A percentile compares a stretch with the other conserved stretches of the same genome.
Conservation (phyloP, 108 stramenopile genomes). For the Epipyxis sp. region DNA sequence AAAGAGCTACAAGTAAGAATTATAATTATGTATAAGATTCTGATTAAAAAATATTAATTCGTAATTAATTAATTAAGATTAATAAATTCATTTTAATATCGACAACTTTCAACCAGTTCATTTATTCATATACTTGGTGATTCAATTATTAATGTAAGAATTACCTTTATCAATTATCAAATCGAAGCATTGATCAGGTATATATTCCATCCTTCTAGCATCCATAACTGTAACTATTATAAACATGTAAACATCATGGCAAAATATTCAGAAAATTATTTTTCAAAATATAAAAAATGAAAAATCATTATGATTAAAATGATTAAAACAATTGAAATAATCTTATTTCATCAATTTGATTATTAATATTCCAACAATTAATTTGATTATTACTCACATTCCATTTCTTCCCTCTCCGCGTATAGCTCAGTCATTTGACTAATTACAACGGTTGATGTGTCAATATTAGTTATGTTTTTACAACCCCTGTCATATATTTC, state of each 20-base stretch:
- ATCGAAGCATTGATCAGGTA: slow-evolving; percentile 33
- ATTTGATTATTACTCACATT: slow-evolving; percentile 16
- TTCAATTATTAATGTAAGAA: too few species aligned
- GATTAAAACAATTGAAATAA: too few species aligned
- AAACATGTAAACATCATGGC: not conserved
- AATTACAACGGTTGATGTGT: slow-evolving; percentile 23
- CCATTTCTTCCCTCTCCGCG: slow-evolving; percentile 24
- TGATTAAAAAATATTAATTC: not conserved
- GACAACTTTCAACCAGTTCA: too few species aligned
- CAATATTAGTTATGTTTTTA: slow-evolving; percentile 17
- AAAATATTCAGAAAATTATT: not conserved
- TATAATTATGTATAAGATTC: not conserved
- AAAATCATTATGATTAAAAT: too few species aligned
- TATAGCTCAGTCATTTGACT: slow-evolving; percentile 10
- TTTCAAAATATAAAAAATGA: too few species aligned
- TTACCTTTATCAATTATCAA: slow-evolving; percentile 29
- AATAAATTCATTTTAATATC: too few species aligned
- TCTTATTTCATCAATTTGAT: too few species aligned
- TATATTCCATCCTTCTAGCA: slow-evolving; percentile 26
- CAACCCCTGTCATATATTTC: slow-evolving; percentile 28
- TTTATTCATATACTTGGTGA: too few species aligned
- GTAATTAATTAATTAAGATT: not conserved
- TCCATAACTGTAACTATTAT: slow-evolving; percentile 25
- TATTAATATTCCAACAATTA: not conserved
- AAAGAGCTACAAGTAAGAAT: not conserved